These are phyloP conservation scores for Arabidopsis lyrata DNA, from an alignment of 441 rosid species.

Conservation along the genomic window DNA sequence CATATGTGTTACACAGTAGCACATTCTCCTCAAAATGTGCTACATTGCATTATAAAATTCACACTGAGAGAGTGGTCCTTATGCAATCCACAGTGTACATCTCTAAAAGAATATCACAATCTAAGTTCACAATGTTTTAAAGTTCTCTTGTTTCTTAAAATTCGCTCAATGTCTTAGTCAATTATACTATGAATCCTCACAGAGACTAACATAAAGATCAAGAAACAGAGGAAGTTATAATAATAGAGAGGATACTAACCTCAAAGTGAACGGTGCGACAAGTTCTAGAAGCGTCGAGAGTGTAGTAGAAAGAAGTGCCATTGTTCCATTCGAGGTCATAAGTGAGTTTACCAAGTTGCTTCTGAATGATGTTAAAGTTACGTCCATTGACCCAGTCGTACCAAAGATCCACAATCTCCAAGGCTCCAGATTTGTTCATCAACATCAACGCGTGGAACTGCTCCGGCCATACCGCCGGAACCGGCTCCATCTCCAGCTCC, in stretches of 20 bases:
- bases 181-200: background rate
- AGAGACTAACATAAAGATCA: background rate
- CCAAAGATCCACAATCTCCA: constrained; percentile 80
- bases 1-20: background rate
- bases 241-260: constrained; percentile 56
- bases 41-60: background rate
- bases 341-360: constrained; percentile 65
- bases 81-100: background rate
- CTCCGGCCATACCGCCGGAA: constrained; percentile 74
- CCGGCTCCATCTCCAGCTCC: constrained; percentile 44
- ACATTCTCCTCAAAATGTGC: background rate
- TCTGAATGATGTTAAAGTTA: constrained; percentile 78
- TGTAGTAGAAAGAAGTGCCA: constrained; percentile 76
- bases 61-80: background rate
- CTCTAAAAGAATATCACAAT: background rate
- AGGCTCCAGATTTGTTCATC: constrained; percentile 71
- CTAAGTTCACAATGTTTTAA: background rate
- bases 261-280: constrained; percentile 59
- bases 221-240: background rate
- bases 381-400: constrained; percentile 89
- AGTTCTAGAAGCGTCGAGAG: constrained; percentile 48
- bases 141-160: background rate
- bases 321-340: constrained; percentile 92
- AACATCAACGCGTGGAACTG: constrained; percentile 74
- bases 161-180: background rate